Evolutionary conservation across 192 early-diverging fungal genomes (phyloP), one percentile per base, ranked within the genome.

Genomic region (Linnemannia elongata): DNA sequence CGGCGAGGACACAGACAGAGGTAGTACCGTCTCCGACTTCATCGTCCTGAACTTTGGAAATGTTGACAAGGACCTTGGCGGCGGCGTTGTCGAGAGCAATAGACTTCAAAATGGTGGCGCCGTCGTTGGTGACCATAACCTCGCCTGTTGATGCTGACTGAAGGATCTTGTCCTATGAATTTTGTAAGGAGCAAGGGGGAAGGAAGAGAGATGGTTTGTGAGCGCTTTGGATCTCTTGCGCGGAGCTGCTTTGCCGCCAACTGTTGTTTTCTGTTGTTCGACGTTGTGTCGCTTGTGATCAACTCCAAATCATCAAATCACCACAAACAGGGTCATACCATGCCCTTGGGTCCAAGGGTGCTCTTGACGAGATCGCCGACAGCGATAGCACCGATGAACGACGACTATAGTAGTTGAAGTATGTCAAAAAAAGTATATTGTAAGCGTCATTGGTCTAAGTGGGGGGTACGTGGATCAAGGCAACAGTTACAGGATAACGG

Each of bases 21-120:
- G 98, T 99, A 22, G 98, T 99, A 57, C 98, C 98, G 89, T 99
- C 98, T 54, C 98, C 98, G 41, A 99, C 97, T 91, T 99, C 98
- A 87, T 99, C 97, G 91, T 99, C 98, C 90, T 99, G 98, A 54
- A 98, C 97, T 89, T 99, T 99, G 57, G 97, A 98, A 77, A 98
- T 96, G 92, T 98, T 98, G 77, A 98, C 97, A 68, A 98, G 90
- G 36, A 99, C 96, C 89, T 98, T 98, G 80, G 97, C 98, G 27
- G 98, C 98, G 4, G 98, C 96, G 82, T 99, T 98, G 89, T 99
- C 98, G 30, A 99, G 92, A 22, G 96, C 96, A 80, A 99, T 98
- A 54, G 95, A 96, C 82, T 98, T 98, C 69, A 99, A 91, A 86
- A 99, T 99, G 36, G 98, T 99, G 10, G 98, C 98, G 24, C 98